phyloP scores from a whole-genome alignment of 148 eudicot genomes.

The Rheum nobile region DNA sequence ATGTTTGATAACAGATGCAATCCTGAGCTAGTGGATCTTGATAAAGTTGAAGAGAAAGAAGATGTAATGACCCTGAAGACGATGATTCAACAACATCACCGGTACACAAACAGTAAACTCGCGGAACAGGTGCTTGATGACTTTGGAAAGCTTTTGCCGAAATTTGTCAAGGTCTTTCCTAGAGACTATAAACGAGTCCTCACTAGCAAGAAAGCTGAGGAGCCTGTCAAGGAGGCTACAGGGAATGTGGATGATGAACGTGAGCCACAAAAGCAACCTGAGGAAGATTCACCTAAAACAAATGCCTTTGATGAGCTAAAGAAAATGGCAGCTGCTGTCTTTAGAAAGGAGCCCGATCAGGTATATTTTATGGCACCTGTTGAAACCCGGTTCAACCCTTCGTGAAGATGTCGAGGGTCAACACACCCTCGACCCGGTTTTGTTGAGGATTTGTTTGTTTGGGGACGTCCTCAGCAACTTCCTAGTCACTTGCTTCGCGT shows the following conservation, averaged over 20 bases:
- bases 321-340: constrained; percentile 51
- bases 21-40: constrained; percentile 86
- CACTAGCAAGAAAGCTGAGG: constrained; percentile 54
- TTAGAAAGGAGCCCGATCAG: constrained; percentile 24
- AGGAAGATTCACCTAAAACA: constrained; percentile 24
- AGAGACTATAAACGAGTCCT: constrained; percentile 87
- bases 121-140: constrained; percentile 71
- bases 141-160: constrained; percentile 59
- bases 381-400: too few species aligned
- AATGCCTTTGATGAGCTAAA: constrained; percentile 91
- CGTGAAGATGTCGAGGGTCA: too few species aligned
- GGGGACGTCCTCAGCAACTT: too few species aligned
- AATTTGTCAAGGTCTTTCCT: constrained; percentile 83
- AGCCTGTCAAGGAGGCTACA: constrained; percentile 42
- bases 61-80: constrained; percentile 66
- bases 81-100: constrained; percentile 95
- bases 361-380: too few species aligned
- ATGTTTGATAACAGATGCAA: constrained; percentile 62
- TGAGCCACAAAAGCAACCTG: constrained; percentile 46
- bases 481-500: too few species aligned
- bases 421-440: too few species aligned
- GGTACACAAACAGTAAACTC: constrained; percentile 71
- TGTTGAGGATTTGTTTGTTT: too few species aligned
- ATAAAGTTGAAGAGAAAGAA: constrained; percentile 76
- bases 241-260: constrained; percentile 35